Percentiles rank a stretch among this genome's conserved stretches.
These are phyloP conservation scores for Globomyces pollinis-pini DNA, from an alignment of 192 early-diverging fungal genomes.

Conservation along the genomic window DNA sequence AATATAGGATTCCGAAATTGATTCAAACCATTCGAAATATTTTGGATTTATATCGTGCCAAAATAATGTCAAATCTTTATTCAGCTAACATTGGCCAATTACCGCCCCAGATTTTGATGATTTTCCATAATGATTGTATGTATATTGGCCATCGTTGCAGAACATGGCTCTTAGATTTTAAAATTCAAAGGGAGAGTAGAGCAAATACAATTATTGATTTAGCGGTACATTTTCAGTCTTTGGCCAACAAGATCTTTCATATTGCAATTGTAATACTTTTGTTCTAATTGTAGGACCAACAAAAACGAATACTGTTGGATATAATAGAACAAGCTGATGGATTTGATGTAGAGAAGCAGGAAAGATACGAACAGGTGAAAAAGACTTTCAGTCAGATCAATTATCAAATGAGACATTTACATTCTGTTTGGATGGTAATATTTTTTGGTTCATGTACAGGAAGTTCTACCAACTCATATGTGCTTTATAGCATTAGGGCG, in stretches of 20 bases:
- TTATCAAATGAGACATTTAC: slow-evolving; percentile 30
- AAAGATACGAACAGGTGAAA: slow-evolving; percentile 29
- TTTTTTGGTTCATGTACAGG: neutral
- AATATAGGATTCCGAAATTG: neutral
- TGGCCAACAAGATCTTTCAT: slow-evolving; percentile 25
- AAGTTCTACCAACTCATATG: slow-evolving; percentile 7
- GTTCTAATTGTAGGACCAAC: slow-evolving; percentile 20
- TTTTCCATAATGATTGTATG: slow-evolving; percentile 69
- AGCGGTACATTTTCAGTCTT: slow-evolving; percentile 25
- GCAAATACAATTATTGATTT: slow-evolving; percentile 36
- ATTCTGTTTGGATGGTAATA: slow-evolving; percentile 47
- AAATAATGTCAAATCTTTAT: neutral
- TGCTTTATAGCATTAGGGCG: slow-evolving; percentile 10
- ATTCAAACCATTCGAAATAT: neutral
- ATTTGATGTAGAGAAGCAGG: slow-evolving; percentile 22
- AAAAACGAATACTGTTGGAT: slow-evolving; percentile 8
- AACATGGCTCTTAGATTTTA: slow-evolving; percentile 3
- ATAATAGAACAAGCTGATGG: slow-evolving; percentile 10
- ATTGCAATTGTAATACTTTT: slow-evolving; percentile 25
- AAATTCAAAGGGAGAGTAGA: slow-evolving; percentile 7
- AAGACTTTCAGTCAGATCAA: slow-evolving; percentile 38
- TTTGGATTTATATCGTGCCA: neutral
- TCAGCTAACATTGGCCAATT: no score
- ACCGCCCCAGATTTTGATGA: slow-evolving; percentile 45
- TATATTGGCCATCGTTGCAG: slow-evolving; percentile 33